Percentiles rank a stretch among this genome's conserved stretches.
phyloP scores from a whole-genome alignment of 768 basidiomycete species.

The Imleria badia region DNA sequence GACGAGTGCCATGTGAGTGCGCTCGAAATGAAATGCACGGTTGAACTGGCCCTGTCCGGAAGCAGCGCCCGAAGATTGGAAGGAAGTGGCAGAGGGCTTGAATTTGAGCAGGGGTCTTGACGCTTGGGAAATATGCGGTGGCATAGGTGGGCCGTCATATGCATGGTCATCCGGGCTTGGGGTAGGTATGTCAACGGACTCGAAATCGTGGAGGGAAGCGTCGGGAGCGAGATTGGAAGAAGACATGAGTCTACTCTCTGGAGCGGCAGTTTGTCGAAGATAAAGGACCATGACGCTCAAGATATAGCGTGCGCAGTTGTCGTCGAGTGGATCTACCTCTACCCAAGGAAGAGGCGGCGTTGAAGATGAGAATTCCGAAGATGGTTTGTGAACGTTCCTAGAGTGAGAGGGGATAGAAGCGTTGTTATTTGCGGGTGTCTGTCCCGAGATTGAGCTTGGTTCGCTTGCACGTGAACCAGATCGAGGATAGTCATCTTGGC shows the following conservation, averaged over 20 bases:
- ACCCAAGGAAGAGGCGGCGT: conserved; percentile 44
- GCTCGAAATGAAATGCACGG: conserved; percentile 48
- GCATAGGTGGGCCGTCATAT: conserved; percentile 30
- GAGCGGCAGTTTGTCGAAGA: conserved; percentile 65
- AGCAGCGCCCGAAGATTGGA: conserved; percentile 38
- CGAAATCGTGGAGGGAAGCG: conserved; percentile 69
- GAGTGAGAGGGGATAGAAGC: conserved; percentile 37
- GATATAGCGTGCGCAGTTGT: conserved; percentile 77
- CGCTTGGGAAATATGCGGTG: conserved; percentile 41
- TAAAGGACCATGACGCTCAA: conserved; percentile 82
- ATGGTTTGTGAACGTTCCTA: conserved; percentile 36
- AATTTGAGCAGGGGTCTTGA: conserved; percentile 32
- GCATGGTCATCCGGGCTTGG: conserved; percentile 21
- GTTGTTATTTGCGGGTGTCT: conserved; percentile 29
- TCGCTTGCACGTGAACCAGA: conserved; percentile 45
- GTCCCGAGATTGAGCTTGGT: conserved; percentile 32
- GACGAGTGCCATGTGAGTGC: conserved; percentile 59
- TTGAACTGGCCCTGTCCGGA: conserved; percentile 24
- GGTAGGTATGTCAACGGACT: conserved; percentile 48
- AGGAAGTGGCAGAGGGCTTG: conserved; percentile 41
- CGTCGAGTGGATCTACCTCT: conserved; percentile 76
- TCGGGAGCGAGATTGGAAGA: conserved; percentile 61
- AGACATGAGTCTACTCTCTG: conserved; percentile 56
- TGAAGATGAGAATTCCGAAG: conserved; percentile 40
- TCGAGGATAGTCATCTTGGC: conserved; percentile 41